Base-by-base conservation (phyloP, 768 basidiomycete species). In the Suillus americanus region DNA sequence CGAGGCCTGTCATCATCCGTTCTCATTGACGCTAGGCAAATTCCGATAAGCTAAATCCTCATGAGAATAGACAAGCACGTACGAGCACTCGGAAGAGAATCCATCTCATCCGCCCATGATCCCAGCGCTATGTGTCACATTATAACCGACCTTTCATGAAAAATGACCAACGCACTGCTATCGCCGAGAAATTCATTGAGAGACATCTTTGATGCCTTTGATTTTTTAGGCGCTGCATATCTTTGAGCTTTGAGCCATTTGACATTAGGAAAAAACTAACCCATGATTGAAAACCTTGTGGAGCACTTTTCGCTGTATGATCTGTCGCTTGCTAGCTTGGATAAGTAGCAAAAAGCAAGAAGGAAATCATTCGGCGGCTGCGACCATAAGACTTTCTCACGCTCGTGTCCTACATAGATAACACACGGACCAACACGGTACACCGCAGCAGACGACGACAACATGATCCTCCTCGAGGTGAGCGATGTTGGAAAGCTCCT, bases 71-170 rank as follows among this genome's bases (percentile, higher is more conserved):
- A 66, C 48, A 62, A 30, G 60, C 45, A 83, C 95, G 81, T 81
- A 99, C 97, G 97, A 73, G 94, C 96, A 70, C 87, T 91, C 33
- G 97, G 97, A 66, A 99, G 85, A 37, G 84, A 71, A 69, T 97
- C 96, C 94, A 98, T 95, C 79, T 99, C 97, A 75, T 99, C 97
- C 8, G 97, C 97, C 97, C 97, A 99, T 74, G 94, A 96, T 72
- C 95, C 97, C 61, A 92, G 80, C 61, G 88, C 94, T 95, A 65
- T 16, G 63, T 59, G 66, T 68, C 57, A 72, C 61, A 66, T 55
- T 65, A 65, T 68, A 53, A 61, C 61, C 61, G 28, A 53, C 48
- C 12, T 51, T 37, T 60, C 37, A 62, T 65, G 62, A 62, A 71
- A 70, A 46, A 64, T 62, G 63, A 60, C 67, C 65, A 61, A 80